Base-by-base conservation (phyloP, 169 alveolate species). In the Cryptosporidium andersoni region DNA sequence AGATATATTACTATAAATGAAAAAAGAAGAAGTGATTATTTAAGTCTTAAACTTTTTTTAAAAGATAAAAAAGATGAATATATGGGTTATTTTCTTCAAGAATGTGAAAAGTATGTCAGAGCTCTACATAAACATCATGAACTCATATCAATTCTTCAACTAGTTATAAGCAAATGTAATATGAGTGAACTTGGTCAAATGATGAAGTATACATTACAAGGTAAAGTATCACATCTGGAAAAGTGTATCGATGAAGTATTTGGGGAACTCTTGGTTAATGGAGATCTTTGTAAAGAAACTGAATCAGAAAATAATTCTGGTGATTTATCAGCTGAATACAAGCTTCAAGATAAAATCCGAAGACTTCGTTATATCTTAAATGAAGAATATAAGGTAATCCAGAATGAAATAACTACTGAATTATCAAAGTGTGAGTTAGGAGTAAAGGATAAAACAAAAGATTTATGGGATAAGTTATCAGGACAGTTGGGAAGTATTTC, bases 241-340 rank as follows among this genome's bases (percentile, higher is more conserved):
- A 62, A 55, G 39, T 74, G 40, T 48, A 63, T 74, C 3, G 85
- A 74, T 36, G 74, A 74, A 34, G 85, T 74, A 43, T 58, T 74
- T 66, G 85, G 85, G 12, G 85, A 74, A 51, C 55, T 74, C 74
- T 58, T 74, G 40, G 45, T 74, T 11, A 74, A 74, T 25, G 68
- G 68, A 12, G 85, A 74, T 25, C 11, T 25, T 25, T 25, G 25
- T 25, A 47, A 55, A 12, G 43, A 58, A 16, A n/a, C 14, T 37
- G 67, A 74, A 3, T 16, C 0, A 4, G 48, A 60, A 6, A 3
- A 3, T 4, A 47, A 36, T 34, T 34, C 2, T 9, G 12, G 12
- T 51, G n/a, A 12, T 12, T 11, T 25, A 25, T 64, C 80, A 45
- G 16, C 62, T n/a, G 80, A 64, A 37, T 40, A 62, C n/a, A 9